These are phyloP conservation scores for Paulownia fortunei DNA, from an alignment of 257 asterid species.

Conservation along the genomic window DNA sequence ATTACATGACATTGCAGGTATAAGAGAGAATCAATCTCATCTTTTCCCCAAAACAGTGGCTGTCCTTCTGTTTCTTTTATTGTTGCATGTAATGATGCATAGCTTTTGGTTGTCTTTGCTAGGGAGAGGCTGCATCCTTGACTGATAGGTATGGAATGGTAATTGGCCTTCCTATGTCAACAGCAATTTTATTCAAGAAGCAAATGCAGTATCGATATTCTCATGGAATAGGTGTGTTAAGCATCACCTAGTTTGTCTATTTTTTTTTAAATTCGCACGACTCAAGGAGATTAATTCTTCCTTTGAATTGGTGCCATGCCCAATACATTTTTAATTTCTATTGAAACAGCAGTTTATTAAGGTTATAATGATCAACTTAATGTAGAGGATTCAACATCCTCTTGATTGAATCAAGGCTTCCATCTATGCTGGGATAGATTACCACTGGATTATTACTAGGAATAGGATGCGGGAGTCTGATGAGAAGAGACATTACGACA, in stretches of 20 bases:
- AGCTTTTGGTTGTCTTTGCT: slow-evolving; percentile 32
- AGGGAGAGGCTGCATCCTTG: slow-evolving; percentile 95
- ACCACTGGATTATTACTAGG: not conserved
- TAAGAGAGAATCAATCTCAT: not conserved
- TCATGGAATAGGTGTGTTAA: slow-evolving; percentile 75
- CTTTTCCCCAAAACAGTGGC: not conserved
- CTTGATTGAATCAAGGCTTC: too few species aligned
- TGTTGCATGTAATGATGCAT: not conserved
- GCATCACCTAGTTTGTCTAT: not conserved
- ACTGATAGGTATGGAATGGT: slow-evolving; percentile 81
- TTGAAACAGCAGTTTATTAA: not conserved
- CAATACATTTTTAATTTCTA: not conserved
- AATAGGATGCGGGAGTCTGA: not conserved
- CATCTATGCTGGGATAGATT: not conserved
- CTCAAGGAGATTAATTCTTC: not conserved
- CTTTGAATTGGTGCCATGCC: not conserved
- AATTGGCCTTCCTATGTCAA: slow-evolving; percentile 81
- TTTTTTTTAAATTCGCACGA: not conserved
- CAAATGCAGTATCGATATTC: slow-evolving; percentile 80
- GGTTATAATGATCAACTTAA: not conserved
- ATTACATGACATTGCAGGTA: slow-evolving; percentile 98
- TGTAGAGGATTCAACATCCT: not conserved
- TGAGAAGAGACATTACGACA: not conserved
- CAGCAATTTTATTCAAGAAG: slow-evolving; percentile 68
- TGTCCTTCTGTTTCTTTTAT: not conserved